Evolutionary conservation across 192 early-diverging fungal species (phyloP).

Genomic region (Anaeromyces robustus): DNA sequence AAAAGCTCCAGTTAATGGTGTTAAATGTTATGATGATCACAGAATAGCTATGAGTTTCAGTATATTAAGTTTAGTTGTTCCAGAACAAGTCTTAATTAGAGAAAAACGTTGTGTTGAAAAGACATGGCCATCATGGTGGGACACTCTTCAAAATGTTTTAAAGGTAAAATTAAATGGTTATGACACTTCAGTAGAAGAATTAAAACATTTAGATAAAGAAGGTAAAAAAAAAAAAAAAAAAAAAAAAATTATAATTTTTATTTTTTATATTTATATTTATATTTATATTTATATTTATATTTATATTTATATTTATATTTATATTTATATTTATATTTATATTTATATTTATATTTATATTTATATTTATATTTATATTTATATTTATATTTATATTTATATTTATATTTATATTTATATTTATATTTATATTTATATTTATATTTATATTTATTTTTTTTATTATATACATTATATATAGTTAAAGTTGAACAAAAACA

Average conservation of each 20-base stretch:
- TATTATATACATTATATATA: not conserved
- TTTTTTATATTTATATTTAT: too few species aligned
- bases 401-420: too few species aligned
- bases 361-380: too few species aligned
- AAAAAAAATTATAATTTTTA: too few species aligned
- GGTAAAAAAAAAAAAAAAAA: not conserved
- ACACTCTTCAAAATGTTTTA: conserved; percentile 67
- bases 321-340: too few species aligned
- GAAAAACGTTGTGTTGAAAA: conserved; percentile 98
- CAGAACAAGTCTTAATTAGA: conserved; percentile 45
- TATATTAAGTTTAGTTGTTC: conserved; percentile 61
- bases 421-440: too few species aligned
- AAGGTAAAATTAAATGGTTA: conserved; percentile 32
- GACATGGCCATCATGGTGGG: conserved; percentile 99
- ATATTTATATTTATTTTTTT: not conserved
- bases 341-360: too few species aligned
- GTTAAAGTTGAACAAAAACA: not conserved
- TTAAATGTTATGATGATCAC: conserved; percentile 95
- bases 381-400: too few species aligned
- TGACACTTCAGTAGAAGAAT: not conserved
- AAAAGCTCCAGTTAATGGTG: conserved; percentile 35
- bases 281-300: too few species aligned
- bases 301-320: too few species aligned
- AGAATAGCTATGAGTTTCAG: conserved; percentile 95
- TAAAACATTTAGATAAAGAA: not conserved